Evolutionary conservation across 371 early-diverging fungal genomes (phyloP), one percentile per base, ranked within the genome.

Genomic region (Coelomomyces lativittatus): DNA sequence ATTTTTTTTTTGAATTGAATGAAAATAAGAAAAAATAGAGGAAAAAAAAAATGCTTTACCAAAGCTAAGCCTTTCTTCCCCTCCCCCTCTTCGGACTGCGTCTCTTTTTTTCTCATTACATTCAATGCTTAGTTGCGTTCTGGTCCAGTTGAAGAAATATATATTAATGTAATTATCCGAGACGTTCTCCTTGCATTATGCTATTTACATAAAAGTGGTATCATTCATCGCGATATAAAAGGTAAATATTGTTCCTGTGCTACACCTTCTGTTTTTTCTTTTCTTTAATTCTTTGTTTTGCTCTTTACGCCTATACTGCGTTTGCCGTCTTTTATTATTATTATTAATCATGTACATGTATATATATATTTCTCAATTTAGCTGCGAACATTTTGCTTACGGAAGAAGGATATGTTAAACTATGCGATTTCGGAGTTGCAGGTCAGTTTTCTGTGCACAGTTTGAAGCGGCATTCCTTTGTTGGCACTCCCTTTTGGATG

Each of bases 171-270:
- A 34, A 85, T 96, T 51, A 79, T 81, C 24, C 68, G 83, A 34
- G 89, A 91, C 54, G 80, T 93, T 9, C 62, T 91, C 39, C 56
- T 69, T 27, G 93, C 93, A 0, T 69, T 97, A 23, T 69, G 77
- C 12, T 97, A 93, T 61, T 67, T 97, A 36, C 95, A 97, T 63
- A 85, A 85, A 50, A 81, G 80, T 39, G 78, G 79, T 17, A 93
- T 96, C 52, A 91, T 96, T 51, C 97, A 96, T 53, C 70, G 97
- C 47, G 97, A 96, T 57, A 89, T 96, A 49, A 96, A 96, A 77
- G 86, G 88, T 86, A 63, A 4, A 26, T 11, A 7, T 19, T 7
- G 14, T 1, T 14, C 44, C 1, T 17, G 12, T 12, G 1, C 12
- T 44, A 21, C 1, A 4, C 4, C 9, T 2, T 24, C n/a, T 17